These are phyloP conservation scores for Breviolum minutum DNA, from an alignment of 73 alveolate genomes.

Conservation along the genomic window DNA sequence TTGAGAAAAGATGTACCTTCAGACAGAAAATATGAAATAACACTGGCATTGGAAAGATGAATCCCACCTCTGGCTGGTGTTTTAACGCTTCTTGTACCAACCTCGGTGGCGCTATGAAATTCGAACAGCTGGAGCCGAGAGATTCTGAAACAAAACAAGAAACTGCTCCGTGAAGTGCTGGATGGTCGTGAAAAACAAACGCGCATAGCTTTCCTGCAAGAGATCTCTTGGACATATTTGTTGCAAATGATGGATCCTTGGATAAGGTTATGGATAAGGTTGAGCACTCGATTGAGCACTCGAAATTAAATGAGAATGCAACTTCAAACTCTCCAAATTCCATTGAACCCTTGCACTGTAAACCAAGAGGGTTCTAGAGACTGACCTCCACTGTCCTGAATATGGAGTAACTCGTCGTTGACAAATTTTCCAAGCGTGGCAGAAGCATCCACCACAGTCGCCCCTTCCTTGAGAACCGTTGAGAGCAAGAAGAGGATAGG, in stretches of 20 bases:
- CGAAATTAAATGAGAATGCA: no score
- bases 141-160: neutral
- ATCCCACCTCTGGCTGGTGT: slow-evolving; percentile 61
- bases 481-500: no score
- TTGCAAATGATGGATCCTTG: neutral
- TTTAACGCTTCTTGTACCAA: slow-evolving; percentile 72
- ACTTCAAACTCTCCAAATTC: no score
- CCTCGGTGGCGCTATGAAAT: neutral
- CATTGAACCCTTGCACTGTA: no score
- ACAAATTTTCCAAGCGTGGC: slow-evolving; percentile 61
- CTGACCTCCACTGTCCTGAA: neutral
- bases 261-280: neutral
- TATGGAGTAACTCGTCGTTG: slow-evolving; percentile 82
- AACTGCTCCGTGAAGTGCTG: slow-evolving; percentile 87
- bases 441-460: slow-evolving; percentile 11
- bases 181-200: slow-evolving; percentile 73
- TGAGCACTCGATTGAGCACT: neutral
- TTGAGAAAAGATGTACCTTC: no score
- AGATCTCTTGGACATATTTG: neutral
- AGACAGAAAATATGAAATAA: no score
- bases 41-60: neutral
- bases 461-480: slow-evolving; percentile 8
- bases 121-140: neutral
- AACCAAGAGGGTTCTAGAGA: no score
- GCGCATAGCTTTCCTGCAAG: slow-evolving; percentile 80